These are phyloP conservation scores for Phytophthora podocarpi DNA, from an alignment of 352 stramenopile species.

Conservation along the genomic window DNA sequence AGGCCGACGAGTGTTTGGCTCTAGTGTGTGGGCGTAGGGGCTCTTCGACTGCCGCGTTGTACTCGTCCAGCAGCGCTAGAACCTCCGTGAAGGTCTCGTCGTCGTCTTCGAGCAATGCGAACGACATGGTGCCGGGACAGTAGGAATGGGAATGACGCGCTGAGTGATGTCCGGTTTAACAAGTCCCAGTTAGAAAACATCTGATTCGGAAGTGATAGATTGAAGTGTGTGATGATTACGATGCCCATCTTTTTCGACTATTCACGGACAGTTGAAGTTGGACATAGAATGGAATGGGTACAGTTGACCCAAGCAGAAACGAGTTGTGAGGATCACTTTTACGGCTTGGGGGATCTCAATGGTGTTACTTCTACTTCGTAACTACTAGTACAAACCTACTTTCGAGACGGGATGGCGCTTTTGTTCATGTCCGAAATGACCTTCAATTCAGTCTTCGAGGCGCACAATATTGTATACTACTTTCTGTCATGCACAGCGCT, in stretches of 20 bases:
- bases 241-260: not conserved
- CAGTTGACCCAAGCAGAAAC: not conserved
- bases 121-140: slow-evolving; percentile 24
- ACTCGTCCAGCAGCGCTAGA: slow-evolving; percentile 39
- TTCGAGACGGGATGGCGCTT: not conserved
- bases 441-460: slow-evolving; percentile 25
- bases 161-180: not conserved
- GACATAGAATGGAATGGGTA: not conserved
- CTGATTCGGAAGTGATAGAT: slow-evolving; percentile 1
- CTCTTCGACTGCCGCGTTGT: slow-evolving; percentile 13
- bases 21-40: not conserved
- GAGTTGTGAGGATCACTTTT: too few species aligned
- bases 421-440: slow-evolving; percentile 13
- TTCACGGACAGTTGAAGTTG: slow-evolving; percentile 15
- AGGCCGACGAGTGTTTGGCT: not conserved
- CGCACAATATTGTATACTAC: slow-evolving; percentile 9
- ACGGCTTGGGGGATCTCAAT: too few species aligned
- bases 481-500: slow-evolving; percentile 30
- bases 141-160: not conserved
- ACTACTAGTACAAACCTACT: slow-evolving; percentile 6
- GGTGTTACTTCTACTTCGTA: slow-evolving; percentile 35
- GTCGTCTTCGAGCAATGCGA: slow-evolving; percentile 31
- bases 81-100: slow-evolving; percentile 37
- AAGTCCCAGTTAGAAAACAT: not conserved
- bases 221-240: not conserved